These are phyloP conservation scores for Curvularia verruculosa DNA, from an alignment of 2,329 filamentous ascomycete species.

Conservation along the genomic window DNA sequence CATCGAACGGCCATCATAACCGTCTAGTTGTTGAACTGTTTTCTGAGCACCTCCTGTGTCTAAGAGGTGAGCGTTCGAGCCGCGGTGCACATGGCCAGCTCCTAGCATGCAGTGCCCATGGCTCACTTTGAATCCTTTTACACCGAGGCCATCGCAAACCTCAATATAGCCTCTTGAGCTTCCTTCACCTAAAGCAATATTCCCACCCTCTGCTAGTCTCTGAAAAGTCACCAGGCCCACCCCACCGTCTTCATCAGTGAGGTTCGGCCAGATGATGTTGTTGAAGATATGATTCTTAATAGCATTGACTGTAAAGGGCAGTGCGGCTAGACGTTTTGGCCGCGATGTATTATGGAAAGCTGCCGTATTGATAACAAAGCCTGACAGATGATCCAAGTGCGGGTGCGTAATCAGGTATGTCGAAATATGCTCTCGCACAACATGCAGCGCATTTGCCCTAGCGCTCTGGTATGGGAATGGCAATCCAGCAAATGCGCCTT, in stretches of 20 bases:
- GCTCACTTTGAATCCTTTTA: slow-evolving; percentile 84
- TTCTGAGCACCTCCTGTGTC: slow-evolving; percentile 43
- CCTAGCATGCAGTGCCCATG: slow-evolving; percentile 87
- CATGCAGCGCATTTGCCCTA: slow-evolving; percentile 78
- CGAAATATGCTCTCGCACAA: slow-evolving; percentile 80
- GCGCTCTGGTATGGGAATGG: slow-evolving; percentile 70
- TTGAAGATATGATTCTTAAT: slow-evolving; percentile 97
- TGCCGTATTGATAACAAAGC: slow-evolving; percentile 92
- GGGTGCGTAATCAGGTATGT: slow-evolving; percentile 94
- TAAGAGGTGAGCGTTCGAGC: slow-evolving; percentile 50
- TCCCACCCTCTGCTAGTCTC: slow-evolving; percentile 86
- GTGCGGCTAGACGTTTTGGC: slow-evolving; percentile 83
- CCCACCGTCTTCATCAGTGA: slow-evolving; percentile 94
- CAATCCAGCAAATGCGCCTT: slow-evolving; percentile 81
- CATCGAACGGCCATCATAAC: slow-evolving; percentile 39
- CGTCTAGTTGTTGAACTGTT: slow-evolving; percentile 24
- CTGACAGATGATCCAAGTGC: slow-evolving; percentile 93
- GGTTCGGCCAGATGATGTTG: slow-evolving; percentile 95
- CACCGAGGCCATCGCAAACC: slow-evolving; percentile 84
- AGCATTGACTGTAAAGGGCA: slow-evolving; percentile 87
- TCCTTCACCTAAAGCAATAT: slow-evolving; percentile 80
- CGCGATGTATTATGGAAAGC: slow-evolving; percentile 75
- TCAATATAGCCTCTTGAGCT: slow-evolving; percentile 84
- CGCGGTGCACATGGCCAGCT: slow-evolving; percentile 49
- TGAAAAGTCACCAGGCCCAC: slow-evolving; percentile 91